Percentiles rank a stretch among this genome's conserved stretches.
Evolutionary conservation across 345 rosid species (phyloP).

Genomic region (Gossypium turneri): DNA sequence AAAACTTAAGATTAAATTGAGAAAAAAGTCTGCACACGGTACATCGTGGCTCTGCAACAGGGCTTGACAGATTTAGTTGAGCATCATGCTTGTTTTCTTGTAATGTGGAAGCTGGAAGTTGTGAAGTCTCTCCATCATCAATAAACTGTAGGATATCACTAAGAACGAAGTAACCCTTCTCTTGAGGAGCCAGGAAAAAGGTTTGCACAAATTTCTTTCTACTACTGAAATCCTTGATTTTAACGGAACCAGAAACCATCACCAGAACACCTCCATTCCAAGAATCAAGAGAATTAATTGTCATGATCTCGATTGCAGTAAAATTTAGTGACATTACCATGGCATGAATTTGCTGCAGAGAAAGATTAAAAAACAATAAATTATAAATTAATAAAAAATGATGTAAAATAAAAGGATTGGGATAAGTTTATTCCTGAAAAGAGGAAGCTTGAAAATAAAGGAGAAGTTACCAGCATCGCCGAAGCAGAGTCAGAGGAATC

Average conservation of each 20-base stretch:
- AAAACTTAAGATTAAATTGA: neutral
- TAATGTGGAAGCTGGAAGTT: conserved; percentile 44
- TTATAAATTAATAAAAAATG: neutral
- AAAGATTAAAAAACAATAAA: conserved; percentile 6
- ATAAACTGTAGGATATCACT: conserved; percentile 82
- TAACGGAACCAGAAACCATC: conserved; percentile 80
- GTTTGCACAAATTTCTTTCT: conserved; percentile 77
- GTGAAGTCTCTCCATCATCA: conserved; percentile 43
- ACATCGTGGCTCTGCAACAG: conserved; percentile 70
- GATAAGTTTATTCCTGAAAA: neutral
- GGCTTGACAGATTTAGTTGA: conserved; percentile 42
- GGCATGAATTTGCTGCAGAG: conserved; percentile 66
- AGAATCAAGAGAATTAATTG: conserved; percentile 82
- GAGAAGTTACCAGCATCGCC: conserved; percentile 55
- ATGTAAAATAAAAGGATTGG: neutral
- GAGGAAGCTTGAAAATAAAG: neutral
- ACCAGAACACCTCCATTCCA: conserved; percentile 84
- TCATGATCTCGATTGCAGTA: conserved; percentile 86
- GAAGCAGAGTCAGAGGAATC: conserved; percentile 62
- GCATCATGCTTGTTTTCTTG: conserved; percentile 49
- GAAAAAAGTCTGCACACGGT: neutral
- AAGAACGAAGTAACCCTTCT: conserved; percentile 81
- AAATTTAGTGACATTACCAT: conserved; percentile 58
- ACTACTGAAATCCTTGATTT: conserved; percentile 48
- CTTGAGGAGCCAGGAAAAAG: conserved; percentile 95